These are phyloP conservation scores for Vitis rupestris DNA, from an alignment of 164 flowering plant genomes.

Conservation along the genomic window DNA sequence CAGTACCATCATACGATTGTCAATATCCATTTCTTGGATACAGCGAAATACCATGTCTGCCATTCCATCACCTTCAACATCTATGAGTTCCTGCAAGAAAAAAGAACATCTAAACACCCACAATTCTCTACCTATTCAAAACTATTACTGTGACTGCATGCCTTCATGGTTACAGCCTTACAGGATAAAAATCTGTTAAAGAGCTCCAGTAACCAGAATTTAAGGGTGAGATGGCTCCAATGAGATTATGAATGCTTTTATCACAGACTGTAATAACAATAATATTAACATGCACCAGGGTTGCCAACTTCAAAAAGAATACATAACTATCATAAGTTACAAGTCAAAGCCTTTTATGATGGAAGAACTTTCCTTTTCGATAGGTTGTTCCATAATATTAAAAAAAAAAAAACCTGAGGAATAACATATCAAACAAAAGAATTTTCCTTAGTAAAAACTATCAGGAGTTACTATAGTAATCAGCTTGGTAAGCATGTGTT, in stretches of 20 bases:
- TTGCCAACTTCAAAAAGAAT: background rate
- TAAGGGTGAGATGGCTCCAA: background rate
- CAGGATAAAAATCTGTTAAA: background rate
- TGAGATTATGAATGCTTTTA: background rate
- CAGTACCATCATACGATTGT: constrained; percentile 92
- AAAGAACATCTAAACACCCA: constrained; percentile 2
- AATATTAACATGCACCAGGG: background rate
- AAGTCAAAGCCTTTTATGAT: background rate
- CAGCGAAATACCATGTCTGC: constrained; percentile 99
- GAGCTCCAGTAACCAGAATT: background rate
- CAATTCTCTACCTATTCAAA: background rate
- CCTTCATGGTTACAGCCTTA: background rate
- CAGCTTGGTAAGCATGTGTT: background rate
- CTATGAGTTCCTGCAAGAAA: constrained; percentile 82
- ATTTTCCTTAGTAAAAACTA: no score
- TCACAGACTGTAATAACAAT: background rate
- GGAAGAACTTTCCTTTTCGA: no score
- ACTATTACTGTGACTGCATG: background rate
- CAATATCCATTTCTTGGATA: constrained; percentile 99
- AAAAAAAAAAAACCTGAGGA: no score
- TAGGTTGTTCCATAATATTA: no score
- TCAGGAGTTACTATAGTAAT: no score
- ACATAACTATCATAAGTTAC: background rate
- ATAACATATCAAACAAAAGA: background rate
- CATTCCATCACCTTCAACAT: constrained; percentile 99